Evolutionary conservation across 2,329 filamentous ascomycete species (phyloP).

Genomic region (Drechslerella dactyloides): DNA sequence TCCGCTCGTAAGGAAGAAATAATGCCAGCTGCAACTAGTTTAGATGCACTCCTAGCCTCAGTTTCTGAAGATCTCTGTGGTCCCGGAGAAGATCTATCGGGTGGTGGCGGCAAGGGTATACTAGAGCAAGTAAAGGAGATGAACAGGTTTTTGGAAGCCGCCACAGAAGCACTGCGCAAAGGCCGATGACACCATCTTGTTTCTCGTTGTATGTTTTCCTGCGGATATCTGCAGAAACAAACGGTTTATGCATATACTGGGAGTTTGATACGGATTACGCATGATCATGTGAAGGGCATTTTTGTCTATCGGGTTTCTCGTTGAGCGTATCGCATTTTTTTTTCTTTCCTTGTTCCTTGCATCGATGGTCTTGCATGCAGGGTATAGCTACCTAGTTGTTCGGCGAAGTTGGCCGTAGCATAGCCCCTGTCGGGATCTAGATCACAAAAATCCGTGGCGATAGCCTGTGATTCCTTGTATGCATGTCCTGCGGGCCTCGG

Average conservation of each 20-base stretch:
- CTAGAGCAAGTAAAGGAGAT: slow-evolving; percentile 46
- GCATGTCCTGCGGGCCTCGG: not conserved
- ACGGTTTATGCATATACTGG: slow-evolving; percentile 11
- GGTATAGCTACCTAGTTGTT: too few species aligned
- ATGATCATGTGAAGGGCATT: slow-evolving; percentile 7
- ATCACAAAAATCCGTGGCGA: not conserved
- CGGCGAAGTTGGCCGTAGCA: too few species aligned
- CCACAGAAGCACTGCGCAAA: slow-evolving; percentile 19
- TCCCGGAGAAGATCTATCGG: not conserved
- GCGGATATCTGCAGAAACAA: too few species aligned
- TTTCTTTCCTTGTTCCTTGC: not conserved
- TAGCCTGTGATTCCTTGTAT: not conserved
- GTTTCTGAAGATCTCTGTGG: slow-evolving; percentile 31
- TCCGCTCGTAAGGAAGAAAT: slow-evolving; percentile 27
- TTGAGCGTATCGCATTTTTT: not conserved
- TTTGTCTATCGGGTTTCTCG: slow-evolving; percentile 8
- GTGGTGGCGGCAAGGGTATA: slow-evolving; percentile 29
- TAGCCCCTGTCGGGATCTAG: not conserved
- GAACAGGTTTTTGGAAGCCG: slow-evolving; percentile 44
- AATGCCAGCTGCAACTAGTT: slow-evolving; percentile 10
- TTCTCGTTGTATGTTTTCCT: not conserved
- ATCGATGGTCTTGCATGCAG: not conserved
- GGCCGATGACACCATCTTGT: slow-evolving; percentile 4
- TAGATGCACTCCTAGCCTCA: slow-evolving; percentile 30
- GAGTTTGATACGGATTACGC: slow-evolving; percentile 15